Evolutionary conservation across 169 alveolate species (phyloP).

Genomic region (Cryptosporidium ubiquitum): DNA sequence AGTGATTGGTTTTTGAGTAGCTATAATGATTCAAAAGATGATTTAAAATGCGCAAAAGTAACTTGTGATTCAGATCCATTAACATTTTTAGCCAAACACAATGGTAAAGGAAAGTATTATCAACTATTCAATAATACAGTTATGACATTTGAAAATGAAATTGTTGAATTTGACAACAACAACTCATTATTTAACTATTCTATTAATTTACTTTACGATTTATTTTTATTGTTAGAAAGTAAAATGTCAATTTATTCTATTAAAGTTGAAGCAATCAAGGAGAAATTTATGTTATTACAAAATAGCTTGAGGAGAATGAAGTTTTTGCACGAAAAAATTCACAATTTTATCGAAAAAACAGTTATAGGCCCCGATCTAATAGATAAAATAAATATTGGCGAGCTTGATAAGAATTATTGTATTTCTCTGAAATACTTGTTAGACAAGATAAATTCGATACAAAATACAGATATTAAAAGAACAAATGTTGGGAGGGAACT

Average conservation of each 20-base stretch:
- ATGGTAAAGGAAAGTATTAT: neutral
- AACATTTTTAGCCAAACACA: too few species aligned
- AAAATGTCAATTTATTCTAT: neutral
- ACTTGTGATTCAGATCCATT: neutral
- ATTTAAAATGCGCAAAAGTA: neutral
- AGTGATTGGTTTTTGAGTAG: conserved; percentile 26
- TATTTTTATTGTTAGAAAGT: neutral
- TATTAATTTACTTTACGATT: neutral
- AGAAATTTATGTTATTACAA: conserved; percentile 4
- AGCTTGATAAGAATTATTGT: neutral
- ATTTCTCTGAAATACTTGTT: neutral
- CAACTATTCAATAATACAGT: neutral
- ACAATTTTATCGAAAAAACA: neutral
- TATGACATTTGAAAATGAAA: neutral
- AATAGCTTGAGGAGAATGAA: neutral
- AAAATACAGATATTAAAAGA: neutral
- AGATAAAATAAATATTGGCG: neutral
- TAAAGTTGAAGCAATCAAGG: conserved; percentile 35
- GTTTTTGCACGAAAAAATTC: neutral
- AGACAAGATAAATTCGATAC: neutral
- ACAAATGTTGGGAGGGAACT: conserved; percentile 18
- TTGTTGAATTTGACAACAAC: neutral
- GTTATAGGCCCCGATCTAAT: conserved; percentile 6
- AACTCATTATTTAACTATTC: neutral
- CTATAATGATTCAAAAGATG: neutral